Evolutionary conservation across 2,329 filamentous ascomycete species (phyloP).

Genomic region (Aureobasidium sp.): DNA sequence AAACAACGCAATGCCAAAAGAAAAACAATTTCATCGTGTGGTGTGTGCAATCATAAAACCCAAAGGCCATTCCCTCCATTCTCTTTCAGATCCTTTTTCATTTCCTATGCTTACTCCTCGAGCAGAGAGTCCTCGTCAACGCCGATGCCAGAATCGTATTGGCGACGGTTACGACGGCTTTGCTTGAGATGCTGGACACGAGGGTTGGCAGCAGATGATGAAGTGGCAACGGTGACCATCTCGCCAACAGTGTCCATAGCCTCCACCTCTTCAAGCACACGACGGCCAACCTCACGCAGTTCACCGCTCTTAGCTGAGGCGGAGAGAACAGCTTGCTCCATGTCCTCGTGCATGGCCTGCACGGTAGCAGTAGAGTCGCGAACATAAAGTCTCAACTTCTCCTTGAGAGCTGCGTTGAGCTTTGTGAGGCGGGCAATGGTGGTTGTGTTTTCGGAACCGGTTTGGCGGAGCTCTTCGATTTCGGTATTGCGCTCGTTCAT

Average conservation of each 20-base stretch:
- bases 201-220: not conserved
- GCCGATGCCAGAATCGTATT: slow-evolving; percentile 25
- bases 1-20: not conserved
- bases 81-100: not conserved
- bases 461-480: slow-evolving; percentile 31
- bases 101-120: not conserved
- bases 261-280: slow-evolving; percentile 19
- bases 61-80: not conserved
- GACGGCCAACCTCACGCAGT: slow-evolving; percentile 2
- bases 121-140: slow-evolving; percentile 17
- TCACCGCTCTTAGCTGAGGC: not conserved
- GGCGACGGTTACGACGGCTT: slow-evolving; percentile 18
- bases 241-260: slow-evolving; percentile 22
- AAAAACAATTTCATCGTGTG: not conserved
- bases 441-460: slow-evolving; percentile 21
- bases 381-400: slow-evolving; percentile 29
- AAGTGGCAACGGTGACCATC: not conserved
- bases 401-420: slow-evolving; percentile 24
- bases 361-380: slow-evolving; percentile 27
- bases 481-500: slow-evolving; percentile 33
- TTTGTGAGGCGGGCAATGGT: slow-evolving; percentile 23
- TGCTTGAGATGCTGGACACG: slow-evolving; percentile 18
- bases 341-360: slow-evolving; percentile 20
- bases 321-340: slow-evolving; percentile 1
- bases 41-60: not conserved